Conservation (phyloP, 1,139 yeast species). For the Candida mesenterica region DNA sequence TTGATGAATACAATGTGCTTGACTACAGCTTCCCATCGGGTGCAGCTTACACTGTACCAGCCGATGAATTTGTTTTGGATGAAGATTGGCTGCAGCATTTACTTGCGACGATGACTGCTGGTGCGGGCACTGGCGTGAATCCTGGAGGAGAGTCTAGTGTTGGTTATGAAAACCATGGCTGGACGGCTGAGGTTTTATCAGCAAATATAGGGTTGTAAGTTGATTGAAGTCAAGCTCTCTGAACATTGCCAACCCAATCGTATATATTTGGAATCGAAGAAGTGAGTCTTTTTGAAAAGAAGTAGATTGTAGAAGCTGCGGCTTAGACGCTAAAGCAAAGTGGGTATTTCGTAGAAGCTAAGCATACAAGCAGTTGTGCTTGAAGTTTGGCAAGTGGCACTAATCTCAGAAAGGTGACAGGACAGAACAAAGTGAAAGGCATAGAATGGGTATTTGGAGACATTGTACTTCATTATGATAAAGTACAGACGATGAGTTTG, state of each 20-base stretch:
- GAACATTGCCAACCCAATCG: slow-evolving; percentile 1
- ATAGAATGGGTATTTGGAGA: no score
- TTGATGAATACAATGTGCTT: not conserved
- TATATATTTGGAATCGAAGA: no score
- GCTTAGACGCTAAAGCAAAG: no score
- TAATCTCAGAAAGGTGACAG: no score
- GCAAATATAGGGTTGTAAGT: slow-evolving; percentile 5
- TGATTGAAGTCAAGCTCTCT: slow-evolving; percentile 7
- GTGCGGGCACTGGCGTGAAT: not conserved
- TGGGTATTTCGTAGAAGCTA: no score
- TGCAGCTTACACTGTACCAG: not conserved
- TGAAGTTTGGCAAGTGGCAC: no score
- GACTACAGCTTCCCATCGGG: not conserved
- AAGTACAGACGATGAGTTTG: no score
- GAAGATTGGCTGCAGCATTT: slow-evolving; percentile 1
- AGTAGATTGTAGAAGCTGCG: no score
- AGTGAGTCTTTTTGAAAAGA: no score
- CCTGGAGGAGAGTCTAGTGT: not conserved
- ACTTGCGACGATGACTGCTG: not conserved
- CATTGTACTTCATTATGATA: no score
- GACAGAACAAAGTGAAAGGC: no score
- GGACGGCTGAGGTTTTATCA: slow-evolving; percentile 3
- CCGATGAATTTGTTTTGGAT: slow-evolving; percentile 4
- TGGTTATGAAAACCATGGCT: not conserved
- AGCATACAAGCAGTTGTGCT: no score